These are phyloP conservation scores for Metschnikowia baotianmanensis DNA, from an alignment of 805 yeast species.

Conservation along the genomic window DNA sequence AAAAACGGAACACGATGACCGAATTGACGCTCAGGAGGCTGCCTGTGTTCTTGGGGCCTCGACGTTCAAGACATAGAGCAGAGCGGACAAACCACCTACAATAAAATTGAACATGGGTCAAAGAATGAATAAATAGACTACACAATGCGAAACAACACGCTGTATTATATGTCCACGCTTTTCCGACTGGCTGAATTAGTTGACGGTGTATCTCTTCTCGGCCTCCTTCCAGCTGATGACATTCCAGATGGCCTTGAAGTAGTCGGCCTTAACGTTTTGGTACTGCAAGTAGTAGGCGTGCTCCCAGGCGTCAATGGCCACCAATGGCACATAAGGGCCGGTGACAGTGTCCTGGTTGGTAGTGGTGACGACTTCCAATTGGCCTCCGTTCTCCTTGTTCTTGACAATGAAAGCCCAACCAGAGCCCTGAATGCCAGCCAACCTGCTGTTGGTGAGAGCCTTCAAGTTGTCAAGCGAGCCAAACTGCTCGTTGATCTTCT, in stretches of 20 bases:
- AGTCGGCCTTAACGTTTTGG: constrained; percentile 49
- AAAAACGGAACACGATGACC: constrained; percentile 15
- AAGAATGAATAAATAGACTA: constrained; percentile 5
- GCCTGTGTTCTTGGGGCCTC: constrained; percentile 78
- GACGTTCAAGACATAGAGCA: constrained; percentile 44
- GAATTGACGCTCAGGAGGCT: constrained; percentile 77
- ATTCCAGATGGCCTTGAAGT: constrained; percentile 50
- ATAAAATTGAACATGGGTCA: background rate
- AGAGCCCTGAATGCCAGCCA: constrained; percentile 51
- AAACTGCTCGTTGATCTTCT: constrained; percentile 38
- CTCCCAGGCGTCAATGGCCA: constrained; percentile 56
- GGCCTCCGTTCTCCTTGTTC: constrained; percentile 43
- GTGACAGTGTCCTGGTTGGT: constrained; percentile 49
- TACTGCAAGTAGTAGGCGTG: constrained; percentile 54
- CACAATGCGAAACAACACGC: background rate
- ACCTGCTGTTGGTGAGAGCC: constrained; percentile 38
- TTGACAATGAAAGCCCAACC: constrained; percentile 54
- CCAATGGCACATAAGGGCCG: constrained; percentile 42
- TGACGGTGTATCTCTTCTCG: constrained; percentile 39
- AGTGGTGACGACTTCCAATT: constrained; percentile 44
- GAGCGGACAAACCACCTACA: background rate
- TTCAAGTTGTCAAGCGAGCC: constrained; percentile 47
- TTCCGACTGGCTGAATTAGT: constrained; percentile 4
- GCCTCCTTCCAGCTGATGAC: constrained; percentile 52
- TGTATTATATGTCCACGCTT: background rate